Evolutionary conservation across 352 stramenopile species (phyloP).

Genomic region (Phytophthora podocarpi): DNA sequence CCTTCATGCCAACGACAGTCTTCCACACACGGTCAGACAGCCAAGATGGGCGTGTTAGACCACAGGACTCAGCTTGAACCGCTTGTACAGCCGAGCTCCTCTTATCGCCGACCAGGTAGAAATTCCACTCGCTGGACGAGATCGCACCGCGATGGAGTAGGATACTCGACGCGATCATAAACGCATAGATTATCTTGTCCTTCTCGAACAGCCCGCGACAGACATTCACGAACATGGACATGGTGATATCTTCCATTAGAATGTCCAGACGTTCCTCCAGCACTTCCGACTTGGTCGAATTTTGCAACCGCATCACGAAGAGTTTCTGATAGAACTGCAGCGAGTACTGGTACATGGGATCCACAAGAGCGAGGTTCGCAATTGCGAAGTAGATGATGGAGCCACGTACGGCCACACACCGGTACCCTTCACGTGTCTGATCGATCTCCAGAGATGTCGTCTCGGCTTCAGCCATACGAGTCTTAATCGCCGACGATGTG

Average conservation of each 20-base stretch:
- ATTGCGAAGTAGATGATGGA: conserved; percentile 96
- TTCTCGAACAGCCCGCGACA: conserved; percentile 95
- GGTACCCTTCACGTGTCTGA: conserved; percentile 90
- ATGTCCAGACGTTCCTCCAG: conserved; percentile 87
- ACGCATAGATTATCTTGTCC: conserved; percentile 95
- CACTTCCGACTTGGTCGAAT: conserved; percentile 79
- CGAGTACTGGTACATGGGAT: no score
- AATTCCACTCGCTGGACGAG: conserved; percentile 80
- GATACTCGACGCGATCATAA: conserved; percentile 93
- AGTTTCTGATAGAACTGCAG: conserved; percentile 95
- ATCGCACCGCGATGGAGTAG: conserved; percentile 78
- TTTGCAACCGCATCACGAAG: conserved; percentile 90
- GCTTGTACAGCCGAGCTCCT: conserved; percentile 59
- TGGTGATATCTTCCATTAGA: conserved; percentile 92
- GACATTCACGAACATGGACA: conserved; percentile 94
- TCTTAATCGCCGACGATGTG: conserved; percentile 91
- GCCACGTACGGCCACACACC: conserved; percentile 88
- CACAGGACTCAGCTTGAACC: conserved; percentile 36
- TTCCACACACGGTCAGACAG: conserved; percentile 86
- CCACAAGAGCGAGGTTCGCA: conserved; percentile 89
- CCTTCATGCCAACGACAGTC: conserved; percentile 64
- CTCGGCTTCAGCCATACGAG: conserved; percentile 90
- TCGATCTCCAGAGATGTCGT: conserved; percentile 92
- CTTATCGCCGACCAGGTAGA: conserved; percentile 91
- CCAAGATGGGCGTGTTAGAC: conserved; percentile 56